Evolutionary conservation across 257 asterid species (phyloP), one percentile per base, ranked within the genome.

Genomic region (Capsicum pubescens): DNA sequence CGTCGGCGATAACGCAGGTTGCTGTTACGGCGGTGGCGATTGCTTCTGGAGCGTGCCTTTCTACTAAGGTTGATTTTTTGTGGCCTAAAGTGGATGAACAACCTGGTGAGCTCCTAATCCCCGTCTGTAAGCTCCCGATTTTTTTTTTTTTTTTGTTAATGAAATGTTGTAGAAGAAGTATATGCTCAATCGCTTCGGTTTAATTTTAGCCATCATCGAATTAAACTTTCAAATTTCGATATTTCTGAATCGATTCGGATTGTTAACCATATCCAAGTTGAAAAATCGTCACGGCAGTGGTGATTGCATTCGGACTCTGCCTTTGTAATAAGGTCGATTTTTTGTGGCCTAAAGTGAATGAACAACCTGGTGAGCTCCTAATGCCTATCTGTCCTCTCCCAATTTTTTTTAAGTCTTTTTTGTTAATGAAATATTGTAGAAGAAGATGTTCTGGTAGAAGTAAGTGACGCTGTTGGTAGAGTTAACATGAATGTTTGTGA

Each of bases 31-130:
- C 99, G 58, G 92, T 96, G 36, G 99, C 99, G 21, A 93, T 96
- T 84, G 99, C 99, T 66, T 94, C 98, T 32, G 99, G 99, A 1
- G 99, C 99, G 87, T 96, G 99, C 83, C 97, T 95, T 70, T 95
- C 99, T 84, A 95, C 99, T 1, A 95, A 94, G 89, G 97, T 95
- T 78, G 99, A 96, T 21, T 96, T 91, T 89, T 81, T 96, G 90
- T 96, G 99, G 99, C 99, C 99, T 66, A 96, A 96, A 90, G 86
- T 90, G 70, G 93, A 89, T 12, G 97, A 94, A 78, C 97, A 86
- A 86, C 97, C 99, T 8, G 97, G 99, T 94, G 79, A 76, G 85
- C 48, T 42, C 8, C 56, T 14, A 46, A 3, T 46, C 77, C 8
- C n/a, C 58, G 2, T 7, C 26, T 5, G 10, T 7, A 8, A 42